Conservation (phyloP, 345 rosid genomes). For the Citrus mangshanensis region DNA sequence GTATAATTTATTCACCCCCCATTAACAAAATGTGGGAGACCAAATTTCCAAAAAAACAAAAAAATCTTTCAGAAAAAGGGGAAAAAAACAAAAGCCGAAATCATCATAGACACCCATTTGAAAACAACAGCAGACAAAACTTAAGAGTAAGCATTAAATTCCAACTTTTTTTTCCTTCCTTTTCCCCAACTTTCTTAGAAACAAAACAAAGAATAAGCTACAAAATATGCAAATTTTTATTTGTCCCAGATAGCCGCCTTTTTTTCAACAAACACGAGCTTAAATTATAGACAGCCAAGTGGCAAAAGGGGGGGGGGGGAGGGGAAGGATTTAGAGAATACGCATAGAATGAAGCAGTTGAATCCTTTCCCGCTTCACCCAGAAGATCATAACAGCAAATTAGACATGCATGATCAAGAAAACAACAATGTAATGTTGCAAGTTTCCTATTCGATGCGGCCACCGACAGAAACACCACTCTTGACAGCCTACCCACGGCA, state of each 20-base stretch:
- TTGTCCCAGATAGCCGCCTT: not conserved
- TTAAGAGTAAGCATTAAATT: not conserved
- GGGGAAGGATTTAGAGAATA: no score
- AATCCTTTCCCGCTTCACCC: no score
- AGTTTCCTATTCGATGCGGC: no score
- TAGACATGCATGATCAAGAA: no score
- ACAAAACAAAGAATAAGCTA: not conserved
- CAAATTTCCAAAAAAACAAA: not conserved
- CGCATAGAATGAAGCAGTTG: conserved; percentile 41
- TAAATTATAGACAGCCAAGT: not conserved
- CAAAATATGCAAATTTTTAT: not conserved
- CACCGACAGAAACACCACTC: no score
- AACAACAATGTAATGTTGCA: no score
- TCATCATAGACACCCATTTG: not conserved
- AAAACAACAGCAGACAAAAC: not conserved
- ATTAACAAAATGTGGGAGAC: not conserved
- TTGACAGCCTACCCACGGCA: no score
- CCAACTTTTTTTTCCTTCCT: not conserved
- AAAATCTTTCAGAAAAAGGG: not conserved
- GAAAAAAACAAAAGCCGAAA: not conserved
- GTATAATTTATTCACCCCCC: not conserved
- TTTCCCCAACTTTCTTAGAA: not conserved
- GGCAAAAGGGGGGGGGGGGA: no score
- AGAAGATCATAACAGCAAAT: no score
- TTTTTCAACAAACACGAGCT: not conserved